Evolutionary conservation across 2,329 filamentous ascomycete genomes (phyloP).

Genomic region (Verticillium tricorpus): DNA sequence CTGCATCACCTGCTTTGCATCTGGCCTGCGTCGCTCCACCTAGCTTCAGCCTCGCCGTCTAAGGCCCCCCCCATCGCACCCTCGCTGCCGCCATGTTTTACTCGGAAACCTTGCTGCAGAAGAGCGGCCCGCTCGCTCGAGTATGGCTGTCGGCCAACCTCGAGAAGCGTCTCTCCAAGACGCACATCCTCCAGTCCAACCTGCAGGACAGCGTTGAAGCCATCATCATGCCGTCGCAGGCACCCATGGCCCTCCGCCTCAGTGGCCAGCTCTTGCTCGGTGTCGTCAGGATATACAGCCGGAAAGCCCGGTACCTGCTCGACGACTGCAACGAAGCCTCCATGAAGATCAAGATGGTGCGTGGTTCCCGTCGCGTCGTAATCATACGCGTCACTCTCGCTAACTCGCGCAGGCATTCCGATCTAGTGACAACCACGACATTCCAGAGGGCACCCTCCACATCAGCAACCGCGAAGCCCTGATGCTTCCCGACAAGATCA

Average conservation of each 20-base stretch:
- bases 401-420: conserved; percentile 72
- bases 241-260: conserved; percentile 88
- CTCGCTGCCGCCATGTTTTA: conserved; percentile 75
- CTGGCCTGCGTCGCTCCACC: neutral
- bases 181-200: conserved; percentile 90
- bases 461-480: conserved; percentile 80
- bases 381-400: conserved; percentile 13
- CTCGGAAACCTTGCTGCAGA: conserved; percentile 90
- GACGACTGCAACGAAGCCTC: conserved; percentile 98
- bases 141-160: conserved; percentile 98
- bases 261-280: conserved; percentile 92
- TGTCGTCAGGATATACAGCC: conserved; percentile 95
- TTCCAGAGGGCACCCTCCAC: conserved; percentile 71
- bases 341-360: conserved; percentile 97
- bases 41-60: neutral
- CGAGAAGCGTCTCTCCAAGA: conserved; percentile 97
- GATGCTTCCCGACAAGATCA: conserved; percentile 86
- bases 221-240: conserved; percentile 89
- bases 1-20: conserved; percentile 6
- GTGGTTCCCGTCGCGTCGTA: conserved; percentile 14
- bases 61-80: conserved; percentile 2
- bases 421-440: conserved; percentile 89
- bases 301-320: conserved; percentile 91
- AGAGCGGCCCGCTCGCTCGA: conserved; percentile 93
- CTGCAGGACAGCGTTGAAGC: conserved; percentile 91